Conservation (phyloP, 73 alveolate species). For the Symbiodinium natans region DNA sequence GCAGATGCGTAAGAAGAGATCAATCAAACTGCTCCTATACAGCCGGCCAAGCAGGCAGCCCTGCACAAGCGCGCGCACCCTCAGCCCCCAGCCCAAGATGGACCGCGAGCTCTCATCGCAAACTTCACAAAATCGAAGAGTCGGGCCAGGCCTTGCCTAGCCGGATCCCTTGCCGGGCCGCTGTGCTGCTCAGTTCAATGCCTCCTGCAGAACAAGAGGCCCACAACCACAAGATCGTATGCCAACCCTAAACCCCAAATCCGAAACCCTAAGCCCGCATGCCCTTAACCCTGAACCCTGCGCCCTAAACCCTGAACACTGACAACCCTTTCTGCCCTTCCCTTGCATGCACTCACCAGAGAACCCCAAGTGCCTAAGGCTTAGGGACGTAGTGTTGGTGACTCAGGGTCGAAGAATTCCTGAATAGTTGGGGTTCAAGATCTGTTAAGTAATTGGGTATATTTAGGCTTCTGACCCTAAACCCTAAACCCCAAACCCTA, state of each 20-base stretch:
- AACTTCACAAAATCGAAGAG: conserved; percentile 3
- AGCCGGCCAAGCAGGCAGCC: neutral
- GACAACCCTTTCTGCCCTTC: no score
- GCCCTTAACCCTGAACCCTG: no score
- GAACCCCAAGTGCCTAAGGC: no score
- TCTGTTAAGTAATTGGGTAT: no score
- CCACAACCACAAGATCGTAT: neutral
- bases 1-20: neutral
- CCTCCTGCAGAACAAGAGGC: neutral
- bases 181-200: neutral
- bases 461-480: no score
- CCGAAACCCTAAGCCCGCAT: no score
- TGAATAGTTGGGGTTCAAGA: no score
- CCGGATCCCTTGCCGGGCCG: neutral
- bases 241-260: neutral
- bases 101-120: neutral
- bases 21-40: conserved; percentile 6
- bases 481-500: no score
- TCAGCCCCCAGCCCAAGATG: neutral
- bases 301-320: no score
- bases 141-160: neutral
- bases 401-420: no score
- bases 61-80: neutral
- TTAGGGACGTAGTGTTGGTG: no score
- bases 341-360: no score